A percentile compares a stretch with the other conserved stretches of the same genome.
These are phyloP conservation scores for Glarea lozoyensis DNA, from an alignment of 495 filamentous ascomycete species.

Conservation along the genomic window DNA sequence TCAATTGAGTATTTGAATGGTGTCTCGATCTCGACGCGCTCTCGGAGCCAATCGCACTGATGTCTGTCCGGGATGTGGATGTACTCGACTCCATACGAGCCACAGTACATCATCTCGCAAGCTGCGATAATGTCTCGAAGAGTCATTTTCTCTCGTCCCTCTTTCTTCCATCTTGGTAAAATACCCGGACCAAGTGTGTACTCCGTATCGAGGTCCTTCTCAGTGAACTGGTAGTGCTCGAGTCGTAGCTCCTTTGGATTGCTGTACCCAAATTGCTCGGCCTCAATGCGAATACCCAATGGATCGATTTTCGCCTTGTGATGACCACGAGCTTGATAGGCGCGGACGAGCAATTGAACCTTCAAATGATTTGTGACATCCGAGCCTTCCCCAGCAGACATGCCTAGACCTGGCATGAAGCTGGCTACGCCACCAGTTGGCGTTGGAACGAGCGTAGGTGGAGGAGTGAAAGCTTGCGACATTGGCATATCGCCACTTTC, in stretches of 20 bases:
- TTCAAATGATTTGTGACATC: slow-evolving; percentile 96
- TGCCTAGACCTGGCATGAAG: slow-evolving; percentile 59
- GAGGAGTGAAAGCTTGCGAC: slow-evolving; percentile 91
- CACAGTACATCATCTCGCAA: slow-evolving; percentile 94
- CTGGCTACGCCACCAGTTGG: slow-evolving; percentile 71
- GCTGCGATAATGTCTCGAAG: slow-evolving; percentile 86
- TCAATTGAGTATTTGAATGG: slow-evolving; percentile 94
- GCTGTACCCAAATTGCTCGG: slow-evolving; percentile 77
- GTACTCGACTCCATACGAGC: slow-evolving; percentile 93
- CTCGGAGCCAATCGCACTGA: slow-evolving; percentile 95
- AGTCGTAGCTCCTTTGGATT: slow-evolving; percentile 89
- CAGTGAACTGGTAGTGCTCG: slow-evolving; percentile 87
- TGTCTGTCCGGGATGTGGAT: slow-evolving; percentile 97
- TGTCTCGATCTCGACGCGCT: slow-evolving; percentile 85
- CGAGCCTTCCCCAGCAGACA: slow-evolving; percentile 58
- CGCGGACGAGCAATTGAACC: slow-evolving; percentile 91
- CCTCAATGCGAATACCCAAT: slow-evolving; percentile 81
- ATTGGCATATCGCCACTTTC: slow-evolving; percentile 95
- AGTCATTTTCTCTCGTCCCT: slow-evolving; percentile 87
- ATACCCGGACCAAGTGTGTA: slow-evolving; percentile 92
- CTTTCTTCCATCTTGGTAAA: slow-evolving; percentile 82
- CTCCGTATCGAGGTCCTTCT: slow-evolving; percentile 89
- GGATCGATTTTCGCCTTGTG: slow-evolving; percentile 98
- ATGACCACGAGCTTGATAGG: slow-evolving; percentile 96
- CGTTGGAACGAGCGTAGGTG: slow-evolving; percentile 78